Percentiles rank a stretch among this genome's conserved stretches.
These are phyloP conservation scores for Microglena sp. DNA, from an alignment of 139 green algal genomes.

Conservation along the genomic window DNA sequence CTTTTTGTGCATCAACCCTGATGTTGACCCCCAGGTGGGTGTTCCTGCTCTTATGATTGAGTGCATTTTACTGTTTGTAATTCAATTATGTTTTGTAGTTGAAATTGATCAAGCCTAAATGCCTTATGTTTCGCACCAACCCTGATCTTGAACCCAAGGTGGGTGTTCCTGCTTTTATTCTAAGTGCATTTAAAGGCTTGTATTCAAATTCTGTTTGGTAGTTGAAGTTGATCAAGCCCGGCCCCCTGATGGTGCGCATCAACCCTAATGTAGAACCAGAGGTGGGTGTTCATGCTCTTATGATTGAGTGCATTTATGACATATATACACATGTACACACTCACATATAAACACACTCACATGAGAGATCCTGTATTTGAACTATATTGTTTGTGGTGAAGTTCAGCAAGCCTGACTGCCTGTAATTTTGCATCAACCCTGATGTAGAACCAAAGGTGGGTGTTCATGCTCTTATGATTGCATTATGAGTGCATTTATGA, in stretches of 20 bases:
- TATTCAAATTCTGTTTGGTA: no score
- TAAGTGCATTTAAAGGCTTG: neutral
- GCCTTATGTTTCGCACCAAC: constrained; percentile 91
- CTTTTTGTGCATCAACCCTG: constrained; percentile 94
- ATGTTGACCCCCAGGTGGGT: constrained; percentile 78
- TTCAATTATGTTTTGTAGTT: no score
- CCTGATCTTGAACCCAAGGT: constrained; percentile 88
- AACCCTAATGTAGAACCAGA: constrained; percentile 96
- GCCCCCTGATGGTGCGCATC: constrained; percentile 80
- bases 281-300: no score
- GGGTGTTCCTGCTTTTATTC: neutral
- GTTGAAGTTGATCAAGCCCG: constrained; percentile 17
- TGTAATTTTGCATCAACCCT: constrained; percentile 72
- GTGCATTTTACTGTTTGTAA: neutral
- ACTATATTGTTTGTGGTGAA: constrained; percentile 81
- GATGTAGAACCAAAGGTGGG: constrained; percentile 91
- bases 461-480: no score
- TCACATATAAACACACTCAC: neutral
- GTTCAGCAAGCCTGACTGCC: constrained; percentile 89
- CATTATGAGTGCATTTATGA: no score
- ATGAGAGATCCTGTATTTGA: neutral
- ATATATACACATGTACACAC: neutral
- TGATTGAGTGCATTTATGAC: neutral
- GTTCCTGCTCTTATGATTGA: no score
- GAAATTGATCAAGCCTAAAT: constrained; percentile 21